Conservation (phyloP, 352 stramenopile species). For the Discostella stelligera region DNA sequence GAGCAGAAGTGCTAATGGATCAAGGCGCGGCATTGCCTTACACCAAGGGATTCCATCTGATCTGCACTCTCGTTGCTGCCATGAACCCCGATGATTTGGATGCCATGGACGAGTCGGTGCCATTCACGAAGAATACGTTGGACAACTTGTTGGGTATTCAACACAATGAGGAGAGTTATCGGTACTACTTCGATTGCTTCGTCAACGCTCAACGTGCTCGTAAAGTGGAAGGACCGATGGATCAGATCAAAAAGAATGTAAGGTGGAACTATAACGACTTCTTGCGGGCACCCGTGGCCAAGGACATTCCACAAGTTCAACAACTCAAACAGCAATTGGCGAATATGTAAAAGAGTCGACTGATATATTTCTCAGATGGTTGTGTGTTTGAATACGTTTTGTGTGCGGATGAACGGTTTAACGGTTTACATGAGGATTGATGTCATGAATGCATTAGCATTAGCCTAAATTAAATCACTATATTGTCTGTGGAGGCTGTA, state of each 20-base stretch:
- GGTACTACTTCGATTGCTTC: constrained; percentile 37
- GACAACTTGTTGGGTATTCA: constrained; percentile 53
- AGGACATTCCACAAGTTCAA: constrained; percentile 45
- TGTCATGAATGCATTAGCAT: too few species aligned
- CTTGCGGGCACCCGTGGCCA: constrained; percentile 23
- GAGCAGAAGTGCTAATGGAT: constrained; percentile 44
- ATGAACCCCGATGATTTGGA: constrained; percentile 60
- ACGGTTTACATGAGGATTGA: too few species aligned
- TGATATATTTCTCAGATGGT: too few species aligned
- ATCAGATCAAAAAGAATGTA: constrained; percentile 47
- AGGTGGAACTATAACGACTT: constrained; percentile 48
- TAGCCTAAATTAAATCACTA: too few species aligned
- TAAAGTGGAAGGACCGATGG: constrained; percentile 29
- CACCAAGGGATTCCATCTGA: constrained; percentile 54
- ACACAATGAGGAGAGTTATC: constrained; percentile 28
- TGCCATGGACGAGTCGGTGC: constrained; percentile 55
- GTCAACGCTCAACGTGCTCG: constrained; percentile 28
- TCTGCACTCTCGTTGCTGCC: constrained; percentile 46
- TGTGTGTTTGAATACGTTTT: too few species aligned
- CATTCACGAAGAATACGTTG: constrained; percentile 45
- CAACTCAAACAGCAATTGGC: constrained; percentile 36
- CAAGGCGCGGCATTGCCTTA: constrained; percentile 52
- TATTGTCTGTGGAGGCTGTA: too few species aligned
- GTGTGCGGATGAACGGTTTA: background rate
- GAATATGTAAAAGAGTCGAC: background rate